These are phyloP conservation scores for Monosporascus cannonballus DNA, from an alignment of 2,329 filamentous ascomycete genomes.

Conservation along the genomic window DNA sequence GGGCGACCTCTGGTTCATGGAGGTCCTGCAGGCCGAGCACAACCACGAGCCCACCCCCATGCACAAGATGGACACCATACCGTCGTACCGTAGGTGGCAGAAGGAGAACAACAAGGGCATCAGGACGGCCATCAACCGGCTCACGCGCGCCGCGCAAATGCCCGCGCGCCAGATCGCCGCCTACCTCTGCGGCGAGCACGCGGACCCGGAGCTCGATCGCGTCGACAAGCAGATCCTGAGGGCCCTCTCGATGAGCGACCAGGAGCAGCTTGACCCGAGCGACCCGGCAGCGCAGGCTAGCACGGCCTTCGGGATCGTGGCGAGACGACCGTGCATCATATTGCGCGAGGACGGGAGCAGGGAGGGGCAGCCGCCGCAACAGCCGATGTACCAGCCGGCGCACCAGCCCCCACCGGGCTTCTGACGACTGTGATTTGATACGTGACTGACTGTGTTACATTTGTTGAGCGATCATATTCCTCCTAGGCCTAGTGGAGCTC, in stretches of 20 bases:
- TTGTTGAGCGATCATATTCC: no score
- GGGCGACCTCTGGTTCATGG: constrained; percentile 23
- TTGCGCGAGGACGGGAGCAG: constrained; percentile 9
- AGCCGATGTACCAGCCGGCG: neutral
- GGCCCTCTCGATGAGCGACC: constrained; percentile 21
- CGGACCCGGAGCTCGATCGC: constrained; percentile 19
- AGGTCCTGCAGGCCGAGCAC: constrained; percentile 19
- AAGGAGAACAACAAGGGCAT: constrained; percentile 24
- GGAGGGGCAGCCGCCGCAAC: neutral
- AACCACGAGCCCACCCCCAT: constrained; percentile 22
- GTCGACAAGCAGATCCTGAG: constrained; percentile 23
- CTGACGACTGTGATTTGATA: no score
- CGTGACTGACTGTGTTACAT: no score
- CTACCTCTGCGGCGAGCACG: constrained; percentile 19
- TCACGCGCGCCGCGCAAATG: constrained; percentile 20
- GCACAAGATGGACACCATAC: constrained; percentile 23
- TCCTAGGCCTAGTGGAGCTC: no score
- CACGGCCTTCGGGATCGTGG: constrained; percentile 20
- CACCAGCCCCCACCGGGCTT: no score
- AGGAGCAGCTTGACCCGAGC: constrained; percentile 11
- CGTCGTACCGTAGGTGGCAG: constrained; percentile 25
- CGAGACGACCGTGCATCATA: constrained; percentile 19
- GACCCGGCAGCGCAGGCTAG: constrained; percentile 7
- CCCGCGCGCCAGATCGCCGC: constrained; percentile 18
- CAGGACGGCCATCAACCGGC: constrained; percentile 16